These are phyloP conservation scores for Turritis glabra DNA, from an alignment of 345 rosid genomes.

Conservation along the genomic window DNA sequence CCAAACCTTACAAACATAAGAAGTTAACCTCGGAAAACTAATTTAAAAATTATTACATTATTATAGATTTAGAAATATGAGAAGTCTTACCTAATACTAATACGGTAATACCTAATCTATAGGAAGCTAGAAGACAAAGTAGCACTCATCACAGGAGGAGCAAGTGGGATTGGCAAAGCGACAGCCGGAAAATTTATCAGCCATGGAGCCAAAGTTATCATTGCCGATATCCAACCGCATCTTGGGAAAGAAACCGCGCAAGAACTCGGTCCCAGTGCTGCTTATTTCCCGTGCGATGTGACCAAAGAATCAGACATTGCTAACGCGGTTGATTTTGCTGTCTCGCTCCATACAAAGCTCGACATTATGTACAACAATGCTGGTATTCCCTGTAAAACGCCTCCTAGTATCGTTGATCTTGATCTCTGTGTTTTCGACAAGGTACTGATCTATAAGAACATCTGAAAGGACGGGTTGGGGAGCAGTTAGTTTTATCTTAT, in stretches of 20 bases:
- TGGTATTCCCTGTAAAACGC: slow-evolving; percentile 66
- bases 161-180: slow-evolving; percentile 83
- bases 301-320: slow-evolving; percentile 69
- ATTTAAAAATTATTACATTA: not conserved
- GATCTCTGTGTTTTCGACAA: slow-evolving; percentile 64
- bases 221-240: slow-evolving; percentile 68
- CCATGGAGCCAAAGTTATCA: slow-evolving; percentile 78
- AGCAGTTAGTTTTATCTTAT: not conserved
- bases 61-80: not conserved
- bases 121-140: slow-evolving; percentile 81
- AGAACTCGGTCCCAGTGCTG: slow-evolving; percentile 65
- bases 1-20: too few relatives aligned
- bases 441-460: slow-evolving; percentile 13
- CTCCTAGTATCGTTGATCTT: slow-evolving; percentile 62
- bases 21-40: too few relatives aligned
- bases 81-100: not conserved
- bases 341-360: slow-evolving; percentile 50
- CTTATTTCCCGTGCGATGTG: slow-evolving; percentile 65
- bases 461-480: not conserved
- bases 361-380: slow-evolving; percentile 90
- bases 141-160: slow-evolving; percentile 89
- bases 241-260: slow-evolving; percentile 54
- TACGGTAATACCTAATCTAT: not conserved
- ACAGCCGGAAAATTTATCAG: slow-evolving; percentile 65
- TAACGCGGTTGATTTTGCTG: slow-evolving; percentile 63